Evolutionary conservation across 176 grass and related monocot species (phyloP).

Genomic region (Chloris gayana): DNA sequence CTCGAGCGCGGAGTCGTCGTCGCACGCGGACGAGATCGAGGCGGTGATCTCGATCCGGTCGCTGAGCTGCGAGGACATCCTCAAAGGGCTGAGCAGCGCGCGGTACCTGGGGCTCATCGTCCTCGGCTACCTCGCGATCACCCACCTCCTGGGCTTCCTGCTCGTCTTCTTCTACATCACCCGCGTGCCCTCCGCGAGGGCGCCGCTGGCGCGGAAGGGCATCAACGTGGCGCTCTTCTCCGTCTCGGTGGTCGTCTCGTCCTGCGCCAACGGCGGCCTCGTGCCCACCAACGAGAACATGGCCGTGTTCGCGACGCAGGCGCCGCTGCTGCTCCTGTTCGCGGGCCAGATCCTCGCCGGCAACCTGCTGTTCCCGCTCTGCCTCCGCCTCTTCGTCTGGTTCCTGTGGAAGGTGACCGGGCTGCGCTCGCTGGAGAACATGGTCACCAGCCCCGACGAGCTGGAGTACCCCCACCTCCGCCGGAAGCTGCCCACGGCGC

Average conservation of each 20-base stretch:
- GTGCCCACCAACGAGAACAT: conserved; percentile 76
- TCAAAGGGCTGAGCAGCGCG: conserved; percentile 15
- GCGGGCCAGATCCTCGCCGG: conserved; percentile 48
- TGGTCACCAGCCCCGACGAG: conserved; percentile 35
- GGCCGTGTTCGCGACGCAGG: conserved; percentile 44
- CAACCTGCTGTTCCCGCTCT: conserved; percentile 57
- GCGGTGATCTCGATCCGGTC: neutral
- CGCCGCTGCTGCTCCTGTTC: conserved; percentile 58
- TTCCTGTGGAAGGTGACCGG: conserved; percentile 43
- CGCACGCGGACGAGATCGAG: neutral
- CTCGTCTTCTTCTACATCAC: conserved; percentile 51
- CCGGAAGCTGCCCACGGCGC: neutral
- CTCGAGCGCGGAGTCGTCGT: neutral
- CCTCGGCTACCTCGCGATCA: conserved; percentile 45
- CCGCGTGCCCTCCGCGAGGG: conserved; percentile 32
- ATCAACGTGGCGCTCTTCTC: conserved; percentile 54
- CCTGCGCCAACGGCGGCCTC: conserved; percentile 65
- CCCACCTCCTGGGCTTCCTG: conserved; percentile 47
- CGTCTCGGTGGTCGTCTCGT: conserved; percentile 42
- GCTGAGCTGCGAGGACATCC: neutral
- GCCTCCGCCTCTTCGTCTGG: conserved; percentile 47
- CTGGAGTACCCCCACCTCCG: conserved; percentile 41
- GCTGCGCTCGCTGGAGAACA: conserved; percentile 23
- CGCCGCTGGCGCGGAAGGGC: conserved; percentile 47
- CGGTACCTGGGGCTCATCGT: conserved; percentile 38